These are phyloP conservation scores for Rhododendron vialii DNA, from an alignment of 148 eudicot species.

Conservation along the genomic window DNA sequence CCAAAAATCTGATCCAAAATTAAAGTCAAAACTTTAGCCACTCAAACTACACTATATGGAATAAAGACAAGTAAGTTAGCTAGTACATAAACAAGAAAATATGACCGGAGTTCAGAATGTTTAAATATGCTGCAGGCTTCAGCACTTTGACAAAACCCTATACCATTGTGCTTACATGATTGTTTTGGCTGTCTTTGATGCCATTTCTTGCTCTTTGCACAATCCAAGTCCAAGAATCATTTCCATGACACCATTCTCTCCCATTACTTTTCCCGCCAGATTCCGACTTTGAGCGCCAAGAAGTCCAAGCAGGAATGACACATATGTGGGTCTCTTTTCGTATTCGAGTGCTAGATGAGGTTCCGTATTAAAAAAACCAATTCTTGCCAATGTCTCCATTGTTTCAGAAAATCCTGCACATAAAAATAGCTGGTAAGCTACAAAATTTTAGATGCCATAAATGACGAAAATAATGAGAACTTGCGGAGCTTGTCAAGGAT, in stretches of 20 bases:
- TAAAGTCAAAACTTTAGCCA: neutral
- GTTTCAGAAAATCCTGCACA: conserved; percentile 73
- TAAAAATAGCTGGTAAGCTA: neutral
- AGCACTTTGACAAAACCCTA: neutral
- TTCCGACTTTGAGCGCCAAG: conserved; percentile 33
- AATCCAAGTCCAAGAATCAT: conserved; percentile 48
- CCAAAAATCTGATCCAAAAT: conserved; percentile 63
- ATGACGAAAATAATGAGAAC: neutral
- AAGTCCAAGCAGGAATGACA: conserved; percentile 54
- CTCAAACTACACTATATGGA: neutral
- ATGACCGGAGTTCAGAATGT: neutral
- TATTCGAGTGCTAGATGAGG: conserved; percentile 34
- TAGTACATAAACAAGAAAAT: neutral
- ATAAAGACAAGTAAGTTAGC: neutral
- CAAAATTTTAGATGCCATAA: neutral
- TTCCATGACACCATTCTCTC: conserved; percentile 56
- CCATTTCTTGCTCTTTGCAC: conserved; percentile 58
- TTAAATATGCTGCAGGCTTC: neutral
- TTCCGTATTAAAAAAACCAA: conserved; percentile 72
- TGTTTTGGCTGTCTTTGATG: conserved; percentile 71
- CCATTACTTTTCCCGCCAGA: conserved; percentile 14
- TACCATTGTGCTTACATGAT: conserved; percentile 48
- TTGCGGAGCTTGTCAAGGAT: neutral
- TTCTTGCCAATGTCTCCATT: conserved; percentile 78
- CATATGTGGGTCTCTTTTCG: conserved; percentile 51